These are phyloP conservation scores for Sarocladiaceae sp. DNA, from an alignment of 2,329 filamentous ascomycete species.

Conservation along the genomic window DNA sequence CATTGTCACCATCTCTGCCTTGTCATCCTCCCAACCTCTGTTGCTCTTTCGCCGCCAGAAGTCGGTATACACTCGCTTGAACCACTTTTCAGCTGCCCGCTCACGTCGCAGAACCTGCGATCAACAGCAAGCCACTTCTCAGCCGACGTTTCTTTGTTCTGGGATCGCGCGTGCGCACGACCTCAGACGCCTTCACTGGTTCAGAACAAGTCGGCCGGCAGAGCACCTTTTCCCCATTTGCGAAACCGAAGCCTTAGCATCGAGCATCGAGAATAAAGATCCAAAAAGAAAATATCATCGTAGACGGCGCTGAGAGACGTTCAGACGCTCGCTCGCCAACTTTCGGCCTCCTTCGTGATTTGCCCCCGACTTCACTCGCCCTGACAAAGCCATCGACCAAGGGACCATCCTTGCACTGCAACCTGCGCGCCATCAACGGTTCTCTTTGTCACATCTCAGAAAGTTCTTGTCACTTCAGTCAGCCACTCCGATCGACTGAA, in stretches of 20 bases:
- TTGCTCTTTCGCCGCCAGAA: conserved; percentile 28
- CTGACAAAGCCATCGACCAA: background rate
- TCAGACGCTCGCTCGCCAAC: conserved; percentile 5
- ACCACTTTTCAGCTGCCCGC: conserved; percentile 5
- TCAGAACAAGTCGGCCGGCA: conserved; percentile 33
- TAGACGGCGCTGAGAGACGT: conserved; percentile 7
- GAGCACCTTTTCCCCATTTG: conserved; percentile 12
- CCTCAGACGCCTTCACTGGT: conserved; percentile 60
- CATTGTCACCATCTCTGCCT: conserved; percentile 11
- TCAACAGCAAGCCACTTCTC: conserved; percentile 15
- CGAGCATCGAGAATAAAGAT: conserved; percentile 4
- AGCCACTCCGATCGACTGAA: background rate
- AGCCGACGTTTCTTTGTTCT: conserved; percentile 32
- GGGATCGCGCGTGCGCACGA: conserved; percentile 18
- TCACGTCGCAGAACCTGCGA: background rate
- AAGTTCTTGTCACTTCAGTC: too few relatives aligned
- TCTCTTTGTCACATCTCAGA: too few relatives aligned
- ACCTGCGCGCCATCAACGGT: too few relatives aligned
- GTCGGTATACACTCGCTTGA: conserved; percentile 24
- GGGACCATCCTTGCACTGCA: too few relatives aligned
- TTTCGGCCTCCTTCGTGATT: conserved; percentile 1
- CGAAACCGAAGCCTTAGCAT: conserved; percentile 10
- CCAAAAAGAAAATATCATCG: conserved; percentile 6
- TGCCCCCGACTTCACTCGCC: background rate
- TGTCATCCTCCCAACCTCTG: conserved; percentile 15